A percentile compares a stretch with the other conserved stretches of the same genome.
These are phyloP conservation scores for Epichloe uncinata DNA, from an alignment of 2,329 filamentous ascomycete species.

Conservation along the genomic window DNA sequence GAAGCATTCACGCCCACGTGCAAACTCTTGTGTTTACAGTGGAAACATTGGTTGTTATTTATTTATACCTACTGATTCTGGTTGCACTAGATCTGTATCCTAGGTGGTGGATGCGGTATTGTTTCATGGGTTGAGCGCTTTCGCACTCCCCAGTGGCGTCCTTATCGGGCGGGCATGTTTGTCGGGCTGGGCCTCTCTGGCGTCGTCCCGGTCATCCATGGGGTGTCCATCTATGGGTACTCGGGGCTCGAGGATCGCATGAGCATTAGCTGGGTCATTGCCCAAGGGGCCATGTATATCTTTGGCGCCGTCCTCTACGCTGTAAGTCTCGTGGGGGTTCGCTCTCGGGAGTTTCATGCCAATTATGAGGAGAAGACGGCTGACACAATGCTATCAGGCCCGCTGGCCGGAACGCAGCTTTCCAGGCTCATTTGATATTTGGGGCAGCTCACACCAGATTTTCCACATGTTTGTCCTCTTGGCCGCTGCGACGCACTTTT, in stretches of 20 bases:
- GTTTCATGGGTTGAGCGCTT: slow-evolving; percentile 75
- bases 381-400: slow-evolving; percentile 28
- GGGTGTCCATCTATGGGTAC: slow-evolving; percentile 53
- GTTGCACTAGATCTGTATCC: slow-evolving; percentile 51
- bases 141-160: slow-evolving; percentile 69
- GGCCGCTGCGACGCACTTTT: slow-evolving; percentile 70
- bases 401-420: slow-evolving; percentile 71
- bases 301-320: slow-evolving; percentile 78
- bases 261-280: slow-evolving; percentile 64
- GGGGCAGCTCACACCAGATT: slow-evolving; percentile 89
- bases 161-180: slow-evolving; percentile 82
- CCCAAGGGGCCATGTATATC: slow-evolving; percentile 76
- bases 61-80: neutral
- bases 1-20: neutral
- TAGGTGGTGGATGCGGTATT: slow-evolving; percentile 62
- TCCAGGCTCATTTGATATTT: slow-evolving; percentile 76
- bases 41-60: neutral
- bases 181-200: slow-evolving; percentile 75
- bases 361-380: neutral
- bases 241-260: slow-evolving; percentile 56
- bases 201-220: slow-evolving; percentile 71
- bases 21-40: neutral
- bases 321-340: slow-evolving; percentile 30
- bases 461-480: slow-evolving; percentile 84
- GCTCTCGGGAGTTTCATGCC: neutral